Percentiles rank a stretch among this genome's conserved stretches.
These are phyloP conservation scores for Kitagawia praeruptora DNA, from an alignment of 129 eudicot genomes.

Conservation along the genomic window DNA sequence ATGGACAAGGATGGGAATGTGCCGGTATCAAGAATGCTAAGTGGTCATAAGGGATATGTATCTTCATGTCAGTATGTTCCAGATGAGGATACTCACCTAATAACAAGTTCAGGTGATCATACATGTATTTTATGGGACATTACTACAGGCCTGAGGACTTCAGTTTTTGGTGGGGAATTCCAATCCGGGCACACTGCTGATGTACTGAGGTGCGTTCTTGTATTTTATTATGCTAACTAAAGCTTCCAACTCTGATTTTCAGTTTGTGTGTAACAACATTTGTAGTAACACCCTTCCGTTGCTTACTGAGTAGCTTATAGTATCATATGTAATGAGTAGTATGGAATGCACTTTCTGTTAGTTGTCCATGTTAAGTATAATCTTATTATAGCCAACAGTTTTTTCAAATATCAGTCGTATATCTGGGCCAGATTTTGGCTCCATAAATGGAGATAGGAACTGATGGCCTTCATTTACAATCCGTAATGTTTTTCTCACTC, in stretches of 20 bases:
- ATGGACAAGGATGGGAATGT: constrained; percentile 65
- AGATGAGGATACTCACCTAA: constrained; percentile 68
- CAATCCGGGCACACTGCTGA: constrained; percentile 95
- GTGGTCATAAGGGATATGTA: constrained; percentile 92
- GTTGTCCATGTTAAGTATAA: not conserved
- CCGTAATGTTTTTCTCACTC: not conserved
- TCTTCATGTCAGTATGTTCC: constrained; percentile 84
- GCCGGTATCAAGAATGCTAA: constrained; percentile 78
- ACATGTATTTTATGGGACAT: constrained; percentile 91
- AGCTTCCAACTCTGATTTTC: not conserved
- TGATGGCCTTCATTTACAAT: not conserved
- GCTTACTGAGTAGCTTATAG: not conserved
- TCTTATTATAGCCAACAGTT: not conserved
- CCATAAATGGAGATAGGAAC: not conserved
- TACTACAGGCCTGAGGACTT: constrained; percentile 72
- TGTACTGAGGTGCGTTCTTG: constrained; percentile 45
- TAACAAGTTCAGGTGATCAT: constrained; percentile 88
- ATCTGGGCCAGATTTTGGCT: not conserved
- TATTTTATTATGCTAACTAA: not conserved
- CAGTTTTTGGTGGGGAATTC: constrained; percentile 94
- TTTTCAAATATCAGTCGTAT: no score
- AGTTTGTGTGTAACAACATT: not conserved
- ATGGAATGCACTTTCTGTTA: not conserved
- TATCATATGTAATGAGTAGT: not conserved
- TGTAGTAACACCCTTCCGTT: not conserved